phyloP scores from a whole-genome alignment of 352 stramenopile genomes.

The Globisporangium barbulae region DNA sequence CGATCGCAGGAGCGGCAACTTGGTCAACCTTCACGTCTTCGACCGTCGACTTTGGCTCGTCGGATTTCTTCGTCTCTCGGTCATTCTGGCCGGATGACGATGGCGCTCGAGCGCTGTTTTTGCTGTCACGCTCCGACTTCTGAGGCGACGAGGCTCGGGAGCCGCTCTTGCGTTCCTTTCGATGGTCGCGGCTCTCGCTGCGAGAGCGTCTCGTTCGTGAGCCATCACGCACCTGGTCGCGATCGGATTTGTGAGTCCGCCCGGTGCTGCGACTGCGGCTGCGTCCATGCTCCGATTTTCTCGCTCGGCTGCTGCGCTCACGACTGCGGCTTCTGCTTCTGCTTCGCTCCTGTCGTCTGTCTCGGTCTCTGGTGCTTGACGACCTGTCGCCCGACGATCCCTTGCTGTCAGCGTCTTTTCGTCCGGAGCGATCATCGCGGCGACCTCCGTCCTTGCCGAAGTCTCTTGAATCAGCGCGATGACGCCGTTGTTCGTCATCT shows the following conservation, averaged over 20 bases:
- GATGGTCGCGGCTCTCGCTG: slow-evolving; percentile 39
- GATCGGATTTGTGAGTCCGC: slow-evolving; percentile 35
- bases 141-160: slow-evolving; percentile 14
- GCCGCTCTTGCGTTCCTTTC: slow-evolving; percentile 12
- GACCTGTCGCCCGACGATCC: neutral
- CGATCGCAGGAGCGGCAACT: slow-evolving; percentile 76
- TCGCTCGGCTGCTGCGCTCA: slow-evolving; percentile 23
- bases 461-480: slow-evolving; percentile 44
- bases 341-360: slow-evolving; percentile 21
- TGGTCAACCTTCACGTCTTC: slow-evolving; percentile 80
- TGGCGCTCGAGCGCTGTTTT: neutral
- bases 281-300: slow-evolving; percentile 20
- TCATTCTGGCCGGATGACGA: slow-evolving; percentile 16
- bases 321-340: slow-evolving; percentile 41
- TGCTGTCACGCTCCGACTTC: slow-evolving; percentile 9
- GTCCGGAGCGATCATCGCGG: slow-evolving; percentile 10
- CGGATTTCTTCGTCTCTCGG: neutral
- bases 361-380: slow-evolving; percentile 3
- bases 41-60: slow-evolving; percentile 27
- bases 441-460: slow-evolving; percentile 27
- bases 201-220: slow-evolving; percentile 39
- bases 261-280: slow-evolving; percentile 56
- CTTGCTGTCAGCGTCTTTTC: slow-evolving; percentile 30
- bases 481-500: slow-evolving; percentile 41
- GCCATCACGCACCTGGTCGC: slow-evolving; percentile 28